phyloP scores from a whole-genome alignment of 495 filamentous ascomycete species.

The Filosporella fistucella region DNA sequence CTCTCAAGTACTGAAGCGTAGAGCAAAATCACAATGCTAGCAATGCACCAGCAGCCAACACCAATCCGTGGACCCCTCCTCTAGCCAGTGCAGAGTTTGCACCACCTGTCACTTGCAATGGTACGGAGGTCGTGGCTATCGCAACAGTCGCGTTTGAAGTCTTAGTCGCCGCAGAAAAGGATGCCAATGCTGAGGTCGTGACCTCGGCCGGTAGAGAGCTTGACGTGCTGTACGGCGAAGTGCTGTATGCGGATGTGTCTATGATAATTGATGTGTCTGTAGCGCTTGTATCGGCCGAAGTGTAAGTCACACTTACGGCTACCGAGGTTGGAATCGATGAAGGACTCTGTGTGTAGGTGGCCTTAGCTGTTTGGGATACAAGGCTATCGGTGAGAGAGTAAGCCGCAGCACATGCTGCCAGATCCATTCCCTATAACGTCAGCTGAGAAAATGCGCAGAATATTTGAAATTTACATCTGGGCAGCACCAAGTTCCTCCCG shows the following conservation, averaged over 20 bases:
- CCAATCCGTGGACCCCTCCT: background rate
- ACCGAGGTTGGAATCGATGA: conserved; percentile 1
- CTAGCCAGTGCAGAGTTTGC: background rate
- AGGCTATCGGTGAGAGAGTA: conserved; percentile 12
- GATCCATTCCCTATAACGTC: conserved; percentile 9
- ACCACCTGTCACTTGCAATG: conserved; percentile 6
- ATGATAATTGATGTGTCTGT: background rate
- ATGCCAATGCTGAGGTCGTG: background rate
- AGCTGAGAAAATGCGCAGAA: background rate
- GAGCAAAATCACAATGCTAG: conserved; percentile 12
- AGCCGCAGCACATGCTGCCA: conserved; percentile 13
- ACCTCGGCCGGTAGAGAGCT: background rate
- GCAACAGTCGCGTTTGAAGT: background rate
- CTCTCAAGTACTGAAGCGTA: no score
- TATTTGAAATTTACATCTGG: conserved; percentile 9
- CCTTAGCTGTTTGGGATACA: conserved; percentile 5
- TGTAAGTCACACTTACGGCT: background rate
- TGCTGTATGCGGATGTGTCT: background rate
- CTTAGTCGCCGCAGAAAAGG: background rate
- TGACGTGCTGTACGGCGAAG: background rate
- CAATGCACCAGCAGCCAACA: conserved; percentile 9
- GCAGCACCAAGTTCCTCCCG: conserved; percentile 17
- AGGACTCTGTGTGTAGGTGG: background rate
- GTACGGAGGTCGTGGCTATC: background rate
- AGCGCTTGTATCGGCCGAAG: no score